Conservation (phyloP, 2,329 filamentous ascomycete genomes). For the Stemphylium lycopersici region DNA sequence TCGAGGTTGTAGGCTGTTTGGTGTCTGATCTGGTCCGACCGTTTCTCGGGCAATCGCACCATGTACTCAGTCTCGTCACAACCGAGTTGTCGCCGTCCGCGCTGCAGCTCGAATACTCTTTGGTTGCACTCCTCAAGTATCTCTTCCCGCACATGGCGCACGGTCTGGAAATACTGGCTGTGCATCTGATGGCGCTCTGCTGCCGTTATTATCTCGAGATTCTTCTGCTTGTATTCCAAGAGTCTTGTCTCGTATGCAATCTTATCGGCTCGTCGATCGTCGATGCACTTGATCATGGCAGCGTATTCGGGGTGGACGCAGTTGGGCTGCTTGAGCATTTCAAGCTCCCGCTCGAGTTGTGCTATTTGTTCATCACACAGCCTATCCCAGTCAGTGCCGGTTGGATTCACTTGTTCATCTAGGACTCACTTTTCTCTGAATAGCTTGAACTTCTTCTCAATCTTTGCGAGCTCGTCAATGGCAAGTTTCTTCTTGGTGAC, state of each 20-base stretch:
- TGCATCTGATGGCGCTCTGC: conserved; percentile 86
- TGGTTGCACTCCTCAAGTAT: conserved; percentile 81
- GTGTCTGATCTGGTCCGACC: conserved; percentile 78
- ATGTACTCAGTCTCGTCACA: conserved; percentile 82
- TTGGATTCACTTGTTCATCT: not conserved
- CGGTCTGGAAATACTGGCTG: conserved; percentile 86
- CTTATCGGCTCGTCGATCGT: conserved; percentile 81
- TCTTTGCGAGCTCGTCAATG: conserved; percentile 76
- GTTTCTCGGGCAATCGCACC: conserved; percentile 78
- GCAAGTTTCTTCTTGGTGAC: conserved; percentile 80
- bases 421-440: conserved; percentile 76
- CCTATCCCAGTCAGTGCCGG: conserved; percentile 55
- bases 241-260: conserved; percentile 76
- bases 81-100: conserved; percentile 79
- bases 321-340: conserved; percentile 63
- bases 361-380: conserved; percentile 88
- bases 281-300: conserved; percentile 85
- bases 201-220: conserved; percentile 72
- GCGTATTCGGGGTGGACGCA: conserved; percentile 88
- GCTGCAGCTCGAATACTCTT: conserved; percentile 91
- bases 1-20: conserved; percentile 94
- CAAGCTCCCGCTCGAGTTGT: conserved; percentile 73
- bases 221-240: conserved; percentile 73
- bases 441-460: conserved; percentile 87
- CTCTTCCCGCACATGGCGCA: conserved; percentile 81